Evolutionary conservation across 495 filamentous ascomycete genomes (phyloP).

Genomic region (Chaetomium tenue): DNA sequence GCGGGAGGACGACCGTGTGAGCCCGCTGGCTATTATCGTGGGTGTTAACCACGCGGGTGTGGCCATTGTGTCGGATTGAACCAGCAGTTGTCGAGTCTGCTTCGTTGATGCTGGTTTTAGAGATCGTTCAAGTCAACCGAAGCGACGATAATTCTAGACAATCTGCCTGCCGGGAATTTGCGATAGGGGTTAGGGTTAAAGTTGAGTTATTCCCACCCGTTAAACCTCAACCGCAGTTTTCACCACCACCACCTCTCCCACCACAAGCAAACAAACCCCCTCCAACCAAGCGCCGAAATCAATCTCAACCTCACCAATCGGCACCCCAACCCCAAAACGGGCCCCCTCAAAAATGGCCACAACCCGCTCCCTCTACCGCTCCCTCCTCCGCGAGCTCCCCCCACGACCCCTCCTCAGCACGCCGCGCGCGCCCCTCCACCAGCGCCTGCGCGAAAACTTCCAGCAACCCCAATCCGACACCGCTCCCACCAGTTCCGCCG

Average conservation of each 20-base stretch:
- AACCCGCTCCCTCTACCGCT: conserved; percentile 76
- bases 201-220: background rate
- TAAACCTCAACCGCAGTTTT: background rate
- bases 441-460: conserved; percentile 57
- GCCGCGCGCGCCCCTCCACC: conserved; percentile 58
- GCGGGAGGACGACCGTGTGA: background rate
- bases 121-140: background rate
- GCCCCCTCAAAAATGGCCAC: conserved; percentile 22
- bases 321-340: background rate
- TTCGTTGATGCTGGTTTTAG: background rate
- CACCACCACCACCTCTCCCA: background rate
- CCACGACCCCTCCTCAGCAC: conserved; percentile 56
- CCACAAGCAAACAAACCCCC: background rate
- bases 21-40: background rate
- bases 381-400: conserved; percentile 87
- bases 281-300: background rate
- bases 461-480: background rate
- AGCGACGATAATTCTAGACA: background rate
- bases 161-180: conserved; percentile 9
- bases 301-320: background rate
- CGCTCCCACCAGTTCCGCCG: background rate
- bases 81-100: background rate
- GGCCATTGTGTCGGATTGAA: conserved; percentile 6
- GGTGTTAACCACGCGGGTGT: conserved; percentile 5
- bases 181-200: conserved; percentile 31